These are phyloP conservation scores for Myochromella boudieri DNA, from an alignment of 768 basidiomycete species.

Conservation along the genomic window DNA sequence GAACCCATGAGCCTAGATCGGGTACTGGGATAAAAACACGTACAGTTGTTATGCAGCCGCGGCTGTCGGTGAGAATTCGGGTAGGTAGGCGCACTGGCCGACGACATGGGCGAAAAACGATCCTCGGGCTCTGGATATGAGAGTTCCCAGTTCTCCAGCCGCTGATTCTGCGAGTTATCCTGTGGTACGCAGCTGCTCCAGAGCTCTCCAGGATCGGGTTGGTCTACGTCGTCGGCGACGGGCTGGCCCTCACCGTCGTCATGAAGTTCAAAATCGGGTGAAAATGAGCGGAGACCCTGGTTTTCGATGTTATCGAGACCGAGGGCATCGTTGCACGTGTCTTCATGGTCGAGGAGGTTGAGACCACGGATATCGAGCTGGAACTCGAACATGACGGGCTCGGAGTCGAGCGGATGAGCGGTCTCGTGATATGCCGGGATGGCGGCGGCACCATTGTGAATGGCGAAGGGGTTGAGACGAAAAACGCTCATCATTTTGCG, in stretches of 20 bases:
- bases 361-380: constrained; percentile 43
- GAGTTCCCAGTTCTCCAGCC: constrained; percentile 17
- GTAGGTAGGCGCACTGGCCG: background rate
- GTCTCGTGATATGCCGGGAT: constrained; percentile 41
- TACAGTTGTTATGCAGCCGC: constrained; percentile 14
- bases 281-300: constrained; percentile 32
- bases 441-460: constrained; percentile 50
- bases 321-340: background rate
- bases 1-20: background rate
- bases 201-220: background rate
- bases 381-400: constrained; percentile 65
- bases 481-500: constrained; percentile 77
- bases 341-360: constrained; percentile 17
- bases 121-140: constrained; percentile 15
- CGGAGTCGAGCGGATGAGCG: constrained; percentile 58
- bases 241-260: too few relatives aligned
- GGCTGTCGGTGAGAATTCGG: constrained; percentile 5
- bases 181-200: background rate
- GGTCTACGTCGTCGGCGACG: constrained; percentile 3
- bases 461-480: constrained; percentile 74
- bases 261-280: constrained; percentile 37
- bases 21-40: constrained; percentile 1
- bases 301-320: background rate
- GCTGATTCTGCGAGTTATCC: background rate
- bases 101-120: constrained; percentile 7